Evolutionary conservation across 1,284 basidiomycete genomes (phyloP), one percentile per base, ranked within the genome.

Genomic region (Cryptococcus neoformans): DNA sequence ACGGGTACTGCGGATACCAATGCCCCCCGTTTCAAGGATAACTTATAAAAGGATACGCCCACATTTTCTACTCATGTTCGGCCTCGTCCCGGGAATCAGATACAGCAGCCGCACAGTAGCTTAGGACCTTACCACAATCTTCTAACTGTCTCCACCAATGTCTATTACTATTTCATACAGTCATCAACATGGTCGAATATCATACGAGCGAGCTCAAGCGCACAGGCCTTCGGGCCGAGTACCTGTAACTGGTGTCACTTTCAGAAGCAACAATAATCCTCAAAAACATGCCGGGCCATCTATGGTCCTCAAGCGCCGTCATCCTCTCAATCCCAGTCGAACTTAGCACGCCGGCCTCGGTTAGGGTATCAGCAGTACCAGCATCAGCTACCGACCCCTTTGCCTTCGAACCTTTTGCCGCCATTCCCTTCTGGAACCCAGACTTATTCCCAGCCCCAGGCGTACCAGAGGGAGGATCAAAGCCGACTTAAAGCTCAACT

Each of bases 361-460:
- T 44, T 21, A 44, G 21, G n/a, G n/a, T n/a, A 28, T 4, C 28
- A 28, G 28, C 28, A 28, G 28, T 28, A 28, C 28, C 28, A 28
- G 28, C 28, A 12, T 41, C 40, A 41, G 16, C 40, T 41, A 12
- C 40, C 40, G 3, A 41, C 40, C 11, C 40, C 40, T 41, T 41
- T 41, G 16, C 40, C 40, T 11, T 41, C 40, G 11, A 41, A 41
- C 40, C 40, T 5, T 41, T 41, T 41, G 2, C 40, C 40, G 40
- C 40, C 40, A 12, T 41, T 41, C 16, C 40, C 40, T 12, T 41
- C 40, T 41, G 40, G 40, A 3, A 3, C 40, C 16, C 40, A 41
- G 16, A 72, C 72, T 67, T 70, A 48, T 70, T 67, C 16, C 48
- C 52, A 51, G 40, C 40, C 28, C 28, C 28, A 28, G 28, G 28